Percentiles rank a stretch among this genome's conserved stretches.
phyloP scores from a whole-genome alignment of 805 yeast genomes.

The Sugiyamaella lignohabitans region DNA sequence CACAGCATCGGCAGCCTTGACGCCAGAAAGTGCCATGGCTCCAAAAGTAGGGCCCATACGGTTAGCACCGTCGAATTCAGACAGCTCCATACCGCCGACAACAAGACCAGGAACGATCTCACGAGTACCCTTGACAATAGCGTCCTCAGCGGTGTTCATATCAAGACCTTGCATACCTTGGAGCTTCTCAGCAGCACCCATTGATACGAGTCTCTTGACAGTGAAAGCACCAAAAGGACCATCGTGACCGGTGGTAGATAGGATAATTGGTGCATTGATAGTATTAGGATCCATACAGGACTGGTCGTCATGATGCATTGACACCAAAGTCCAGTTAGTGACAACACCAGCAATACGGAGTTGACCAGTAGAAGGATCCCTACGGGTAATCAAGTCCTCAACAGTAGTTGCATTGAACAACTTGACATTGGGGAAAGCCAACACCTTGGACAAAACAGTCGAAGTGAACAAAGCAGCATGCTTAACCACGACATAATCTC shows the following conservation, averaged over 20 bases:
- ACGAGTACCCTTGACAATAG: constrained; percentile 61
- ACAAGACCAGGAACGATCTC: constrained; percentile 58
- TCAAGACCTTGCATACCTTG: constrained; percentile 74
- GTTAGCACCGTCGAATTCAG: constrained; percentile 70
- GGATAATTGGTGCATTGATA: constrained; percentile 55
- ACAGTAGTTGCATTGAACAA: constrained; percentile 76
- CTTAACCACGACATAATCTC: constrained; percentile 72
- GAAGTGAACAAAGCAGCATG: constrained; percentile 76
- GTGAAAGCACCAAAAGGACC: constrained; percentile 80
- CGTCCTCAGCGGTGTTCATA: constrained; percentile 73
- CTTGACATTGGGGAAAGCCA: constrained; percentile 67
- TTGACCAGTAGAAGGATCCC: constrained; percentile 48
- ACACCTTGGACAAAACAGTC: constrained; percentile 60
- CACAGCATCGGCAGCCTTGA: constrained; percentile 59
- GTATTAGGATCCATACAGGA: constrained; percentile 82
- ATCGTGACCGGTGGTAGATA: constrained; percentile 75
- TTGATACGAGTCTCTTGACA: constrained; percentile 58
- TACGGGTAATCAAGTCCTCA: constrained; percentile 71
- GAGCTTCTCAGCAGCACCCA: constrained; percentile 42
- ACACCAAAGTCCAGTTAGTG: constrained; percentile 75
- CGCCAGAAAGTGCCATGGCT: constrained; percentile 74
- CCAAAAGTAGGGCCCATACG: constrained; percentile 85
- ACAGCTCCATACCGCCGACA: constrained; percentile 74
- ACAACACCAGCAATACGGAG: constrained; percentile 72
- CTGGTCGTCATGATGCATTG: constrained; percentile 69